These are phyloP conservation scores for Schoenoplectus tabernaemontani DNA, from an alignment of 202 grass and related monocot genomes.

Conservation along the genomic window DNA sequence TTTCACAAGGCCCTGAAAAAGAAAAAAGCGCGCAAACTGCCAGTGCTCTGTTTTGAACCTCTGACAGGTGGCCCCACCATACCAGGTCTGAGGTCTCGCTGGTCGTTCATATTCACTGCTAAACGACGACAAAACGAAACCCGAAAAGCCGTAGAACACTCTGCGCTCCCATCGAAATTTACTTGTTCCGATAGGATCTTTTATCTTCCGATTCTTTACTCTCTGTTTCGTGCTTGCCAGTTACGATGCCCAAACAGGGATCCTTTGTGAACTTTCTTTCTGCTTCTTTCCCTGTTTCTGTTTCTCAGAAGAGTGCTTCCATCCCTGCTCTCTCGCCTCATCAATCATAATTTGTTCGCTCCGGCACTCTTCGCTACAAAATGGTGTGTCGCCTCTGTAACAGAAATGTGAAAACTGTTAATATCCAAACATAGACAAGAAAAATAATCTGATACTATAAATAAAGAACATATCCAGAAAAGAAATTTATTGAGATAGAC, in stretches of 20 bases:
- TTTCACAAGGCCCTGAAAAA: neutral
- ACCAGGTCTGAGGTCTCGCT: neutral
- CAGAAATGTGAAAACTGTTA: neutral
- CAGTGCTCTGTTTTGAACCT: neutral
- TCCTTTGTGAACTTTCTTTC: constrained; percentile 47
- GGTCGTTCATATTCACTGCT: neutral
- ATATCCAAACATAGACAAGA: constrained; percentile 3
- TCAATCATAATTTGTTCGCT: constrained; percentile 56
- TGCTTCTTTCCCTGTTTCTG: constrained; percentile 37
- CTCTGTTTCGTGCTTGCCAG: constrained; percentile 18
- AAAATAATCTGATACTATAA: neutral
- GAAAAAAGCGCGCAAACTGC: neutral
- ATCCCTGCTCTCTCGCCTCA: constrained; percentile 50
- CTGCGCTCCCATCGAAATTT: neutral
- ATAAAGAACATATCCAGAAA: neutral
- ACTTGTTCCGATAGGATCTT: neutral
- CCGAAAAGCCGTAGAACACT: neutral
- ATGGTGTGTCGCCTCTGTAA: constrained; percentile 65
- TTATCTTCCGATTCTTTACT: neutral
- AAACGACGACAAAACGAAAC: neutral
- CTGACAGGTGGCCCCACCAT: constrained; percentile 11
- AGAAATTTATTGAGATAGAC: neutral
- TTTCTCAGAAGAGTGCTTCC: constrained; percentile 25
- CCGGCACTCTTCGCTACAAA: constrained; percentile 74
- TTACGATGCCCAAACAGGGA: constrained; percentile 72